Conservation (phyloP, 805 yeast genomes). For the Zygotorulaspora sp. region DNA sequence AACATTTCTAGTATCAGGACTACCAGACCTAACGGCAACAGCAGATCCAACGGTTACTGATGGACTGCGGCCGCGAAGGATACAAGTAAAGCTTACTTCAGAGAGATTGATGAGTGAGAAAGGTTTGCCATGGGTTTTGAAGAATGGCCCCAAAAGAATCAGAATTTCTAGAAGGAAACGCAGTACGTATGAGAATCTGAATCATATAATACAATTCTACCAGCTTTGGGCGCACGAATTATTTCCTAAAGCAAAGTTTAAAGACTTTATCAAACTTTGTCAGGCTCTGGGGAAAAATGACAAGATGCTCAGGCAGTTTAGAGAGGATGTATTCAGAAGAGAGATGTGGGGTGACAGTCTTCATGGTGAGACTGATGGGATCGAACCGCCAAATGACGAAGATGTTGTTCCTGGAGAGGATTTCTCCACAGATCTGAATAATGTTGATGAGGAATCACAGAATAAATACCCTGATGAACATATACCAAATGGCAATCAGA, state of each 20-base stretch:
- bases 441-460: no score
- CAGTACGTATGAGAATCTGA: constrained; percentile 27
- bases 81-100: constrained; percentile 47
- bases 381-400: constrained; percentile 5
- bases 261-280: constrained; percentile 57
- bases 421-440: no score
- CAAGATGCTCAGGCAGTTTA: constrained; percentile 39
- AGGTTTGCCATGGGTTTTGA: constrained; percentile 55
- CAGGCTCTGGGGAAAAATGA: constrained; percentile 45
- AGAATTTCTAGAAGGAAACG: constrained; percentile 32
- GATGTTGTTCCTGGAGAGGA: neutral
- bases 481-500: no score
- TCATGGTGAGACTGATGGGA: neutral
- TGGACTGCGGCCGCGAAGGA: constrained; percentile 21
- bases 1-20: neutral
- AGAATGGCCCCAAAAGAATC: constrained; percentile 33
- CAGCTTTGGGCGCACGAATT: constrained; percentile 74
- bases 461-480: no score
- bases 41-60: constrained; percentile 30
- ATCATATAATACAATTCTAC: constrained; percentile 47
- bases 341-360: constrained; percentile 32
- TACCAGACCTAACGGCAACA: constrained; percentile 10
- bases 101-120: constrained; percentile 45
- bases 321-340: constrained; percentile 38
- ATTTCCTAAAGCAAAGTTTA: constrained; percentile 75